A percentile compares a stretch with the other conserved stretches of the same genome.
phyloP scores from a whole-genome alignment of 805 yeast genomes.

The Spathaspora hagerdaliae region DNA sequence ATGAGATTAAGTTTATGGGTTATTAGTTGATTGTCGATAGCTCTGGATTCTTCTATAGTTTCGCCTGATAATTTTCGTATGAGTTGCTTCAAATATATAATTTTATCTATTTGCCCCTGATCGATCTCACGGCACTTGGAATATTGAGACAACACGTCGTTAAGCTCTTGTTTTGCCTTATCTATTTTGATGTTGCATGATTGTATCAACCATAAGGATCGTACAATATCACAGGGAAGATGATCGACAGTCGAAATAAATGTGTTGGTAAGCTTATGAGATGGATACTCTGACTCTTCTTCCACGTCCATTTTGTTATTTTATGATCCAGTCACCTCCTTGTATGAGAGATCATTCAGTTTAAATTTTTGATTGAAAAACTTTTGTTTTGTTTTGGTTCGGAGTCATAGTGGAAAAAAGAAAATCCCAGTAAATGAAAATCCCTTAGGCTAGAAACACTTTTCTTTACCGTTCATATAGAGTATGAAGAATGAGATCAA shows the following conservation, averaged over 20 bases:
- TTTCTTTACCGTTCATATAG: too few relatives aligned
- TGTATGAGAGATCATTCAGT: too few relatives aligned
- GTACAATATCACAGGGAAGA: slow-evolving; percentile 39
- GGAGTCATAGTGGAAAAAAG: too few relatives aligned
- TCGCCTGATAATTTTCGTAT: slow-evolving; percentile 12
- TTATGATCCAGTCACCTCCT: neutral
- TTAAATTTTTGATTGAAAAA: too few relatives aligned
- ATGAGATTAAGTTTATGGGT: slow-evolving; percentile 23
- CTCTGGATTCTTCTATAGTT: slow-evolving; percentile 21
- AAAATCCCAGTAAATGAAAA: too few relatives aligned
- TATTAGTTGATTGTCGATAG: slow-evolving; percentile 26
- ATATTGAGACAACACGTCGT: slow-evolving; percentile 11
- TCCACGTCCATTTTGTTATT: neutral
- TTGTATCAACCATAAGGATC: slow-evolving; percentile 42
- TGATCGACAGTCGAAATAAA: slow-evolving; percentile 42
- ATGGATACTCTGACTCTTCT: neutral
- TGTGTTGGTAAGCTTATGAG: slow-evolving; percentile 28
- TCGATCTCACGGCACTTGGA: neutral
- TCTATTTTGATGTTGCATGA: slow-evolving; percentile 27
- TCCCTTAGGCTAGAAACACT: too few relatives aligned
- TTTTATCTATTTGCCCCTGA: neutral
- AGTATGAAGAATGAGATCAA: too few relatives aligned
- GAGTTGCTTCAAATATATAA: slow-evolving; percentile 3
- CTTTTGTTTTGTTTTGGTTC: too few relatives aligned
- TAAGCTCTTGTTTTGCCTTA: slow-evolving; percentile 16